Evolutionary conservation across 148 eudicot species (phyloP), one percentile per base, ranked within the genome.

Genomic region (Vaccinium corymbosum): DNA sequence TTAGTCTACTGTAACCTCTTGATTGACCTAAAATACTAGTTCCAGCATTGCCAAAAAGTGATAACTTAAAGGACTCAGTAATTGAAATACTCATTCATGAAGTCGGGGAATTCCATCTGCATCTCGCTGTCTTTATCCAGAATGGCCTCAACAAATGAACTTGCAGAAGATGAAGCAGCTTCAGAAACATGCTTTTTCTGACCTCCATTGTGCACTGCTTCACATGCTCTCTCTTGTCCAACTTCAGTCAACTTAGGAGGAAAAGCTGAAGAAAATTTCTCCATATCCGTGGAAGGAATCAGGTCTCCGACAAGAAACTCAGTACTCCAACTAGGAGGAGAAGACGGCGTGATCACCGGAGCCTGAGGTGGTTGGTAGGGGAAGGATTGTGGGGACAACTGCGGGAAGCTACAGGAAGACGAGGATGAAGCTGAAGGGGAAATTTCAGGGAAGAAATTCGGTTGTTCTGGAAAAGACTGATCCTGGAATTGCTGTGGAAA

Each of bases 131-230:
- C 95, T 77, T 80, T 92, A 52, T 94, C 93, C 81, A 95, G 83
- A 82, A 95, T 94, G 20, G 90, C 74, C 85, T 95, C 92, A 57
- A 95, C 91, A 86, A 95, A 95, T 7, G 94, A 89, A 80, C 88
- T 90, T 32, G 78, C 92, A 29, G 91, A 76, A 49, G 90, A 85
- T 20, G 94, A 85, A 85, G 84, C 61, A 80, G 57, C 84, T 73
- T 82, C 87, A 8, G 71, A 20, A 38, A 19, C 50, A 50, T 81
- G 27, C 59, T 48, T 51, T 78, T 56, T 74, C 62, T 75, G 27
- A 75, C 14, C 55, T 48, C 78, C 78, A 75, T 19, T 20, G 78
- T 17, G 19, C 52, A 48, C n/a, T 48, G 15, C 53, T 20, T 11
- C 51, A 42, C 77, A 74, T 2, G 50, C 51, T 74, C 49, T 77